These are phyloP conservation scores for Tricharina praecox DNA, from an alignment of 495 filamentous ascomycete genomes.

Conservation along the genomic window DNA sequence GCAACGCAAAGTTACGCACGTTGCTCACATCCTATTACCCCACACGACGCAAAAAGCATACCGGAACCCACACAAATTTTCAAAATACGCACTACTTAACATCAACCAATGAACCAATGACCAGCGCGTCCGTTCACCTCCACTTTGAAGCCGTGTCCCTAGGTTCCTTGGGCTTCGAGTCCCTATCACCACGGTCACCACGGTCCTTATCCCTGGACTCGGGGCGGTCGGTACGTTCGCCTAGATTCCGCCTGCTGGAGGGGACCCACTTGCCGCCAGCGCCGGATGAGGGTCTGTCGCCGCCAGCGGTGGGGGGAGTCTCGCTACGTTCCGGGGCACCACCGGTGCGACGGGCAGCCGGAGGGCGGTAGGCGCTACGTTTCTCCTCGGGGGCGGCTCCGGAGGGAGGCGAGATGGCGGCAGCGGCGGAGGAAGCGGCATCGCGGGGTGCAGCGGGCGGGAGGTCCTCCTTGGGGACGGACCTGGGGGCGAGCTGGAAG, in stretches of 20 bases:
- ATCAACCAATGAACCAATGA: no score
- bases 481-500: constrained; percentile 19
- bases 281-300: background rate
- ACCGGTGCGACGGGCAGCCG: background rate
- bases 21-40: no score
- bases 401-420: background rate
- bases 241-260: background rate
- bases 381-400: background rate
- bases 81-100: no score
- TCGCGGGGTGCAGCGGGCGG: constrained; percentile 9
- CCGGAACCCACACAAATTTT: background rate
- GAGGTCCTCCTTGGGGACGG: constrained; percentile 11
- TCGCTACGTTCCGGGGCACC: background rate
- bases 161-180: background rate
- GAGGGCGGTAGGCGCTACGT: background rate
- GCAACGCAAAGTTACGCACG: no score
- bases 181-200: background rate
- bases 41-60: background rate
- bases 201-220: background rate
- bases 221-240: background rate
- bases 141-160: background rate
- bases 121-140: background rate
- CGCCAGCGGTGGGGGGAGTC: background rate
- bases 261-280: constrained; percentile 1
- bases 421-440: constrained; percentile 10